Base-by-base conservation (phyloP, 2,329 filamentous ascomycete species). In the Penicillium nordicum region DNA sequence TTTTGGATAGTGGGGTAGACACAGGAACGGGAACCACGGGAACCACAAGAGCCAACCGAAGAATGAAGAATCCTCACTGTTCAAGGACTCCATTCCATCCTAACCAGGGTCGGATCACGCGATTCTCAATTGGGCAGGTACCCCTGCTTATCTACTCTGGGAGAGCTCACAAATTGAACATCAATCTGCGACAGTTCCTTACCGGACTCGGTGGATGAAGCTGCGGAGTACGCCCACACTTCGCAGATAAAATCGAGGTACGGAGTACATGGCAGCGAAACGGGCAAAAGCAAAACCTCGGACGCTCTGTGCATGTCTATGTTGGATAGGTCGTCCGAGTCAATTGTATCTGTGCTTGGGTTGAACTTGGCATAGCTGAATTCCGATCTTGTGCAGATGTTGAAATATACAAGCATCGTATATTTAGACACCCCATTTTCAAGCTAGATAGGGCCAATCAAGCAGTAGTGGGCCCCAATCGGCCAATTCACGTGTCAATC, bases 301-400 rank as follows among this genome's bases (percentile, higher is more conserved):
- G 47, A 32, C 38, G 21, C 36, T 47, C 27, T 18, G 25, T 38
- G 25, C 21, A 30, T 38, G 21, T 27, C 36, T 21, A 5, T 49
- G 32, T 27, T 40, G 47, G 30, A 12, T 12, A 29, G 14, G 16
- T 7, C 16, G 4, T 21, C 12, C 25, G 9, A 51, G 32, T 34
- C 27, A 27, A 14, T 45, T 32, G 11, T 32, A 11, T 32, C 21
- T 44, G 25, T 21, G 29, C 30, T 37, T n/a, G 25, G 18, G 27
- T 36, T 23, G 18, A 45, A 38, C 7, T 44, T 34, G 29, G n/a
- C 40, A 10, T 50, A 55, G 36, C 47, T 53, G 40, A 57, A 47
- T 34, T 34, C 10, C 47, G 44, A 44, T 51, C 37, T 45, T 50
- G 36, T 36, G 37, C 46, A 21, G 57, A 61, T 57, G 50, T 27